Conservation (phyloP, 129 eudicot genomes). For the Pulicaria dysenterica region DNA sequence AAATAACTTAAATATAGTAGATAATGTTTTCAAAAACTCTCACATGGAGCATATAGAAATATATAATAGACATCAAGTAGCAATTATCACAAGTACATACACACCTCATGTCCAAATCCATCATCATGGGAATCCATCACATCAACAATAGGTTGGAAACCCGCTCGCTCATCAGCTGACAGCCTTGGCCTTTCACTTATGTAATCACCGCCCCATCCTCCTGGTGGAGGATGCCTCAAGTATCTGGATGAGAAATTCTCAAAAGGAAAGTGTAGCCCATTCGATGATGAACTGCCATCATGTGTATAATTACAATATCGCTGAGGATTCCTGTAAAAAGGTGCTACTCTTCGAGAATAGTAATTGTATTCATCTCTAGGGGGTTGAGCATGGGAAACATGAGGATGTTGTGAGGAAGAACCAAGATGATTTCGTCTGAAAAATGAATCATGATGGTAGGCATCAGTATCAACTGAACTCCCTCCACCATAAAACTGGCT, state of each 20-base stretch:
- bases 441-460: slow-evolving; percentile 2
- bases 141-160: slow-evolving; percentile 26
- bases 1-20: too few species aligned
- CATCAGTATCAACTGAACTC: slow-evolving; percentile 15
- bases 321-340: slow-evolving; percentile 26
- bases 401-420: slow-evolving; percentile 33
- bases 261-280: slow-evolving; percentile 15
- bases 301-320: slow-evolving; percentile 3
- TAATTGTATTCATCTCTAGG: slow-evolving; percentile 25
- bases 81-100: slow-evolving; percentile 2
- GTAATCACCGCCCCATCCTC: slow-evolving; percentile 30
- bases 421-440: slow-evolving; percentile 21
- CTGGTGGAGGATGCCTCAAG: slow-evolving; percentile 17
- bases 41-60: not conserved
- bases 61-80: not conserved
- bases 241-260: slow-evolving; percentile 24
- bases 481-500: slow-evolving; percentile 27
- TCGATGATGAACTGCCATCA: slow-evolving; percentile 11
- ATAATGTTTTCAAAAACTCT: too few species aligned
- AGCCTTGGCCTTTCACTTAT: slow-evolving; percentile 30
- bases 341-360: slow-evolving; percentile 29
- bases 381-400: slow-evolving; percentile 23
- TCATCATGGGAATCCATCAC: slow-evolving; percentile 12
- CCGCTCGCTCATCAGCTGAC: slow-evolving; percentile 12
- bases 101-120: slow-evolving; percentile 35